These are phyloP conservation scores for Penicillium macrosclerotiorum DNA, from an alignment of 495 filamentous ascomycete species.

Conservation along the genomic window DNA sequence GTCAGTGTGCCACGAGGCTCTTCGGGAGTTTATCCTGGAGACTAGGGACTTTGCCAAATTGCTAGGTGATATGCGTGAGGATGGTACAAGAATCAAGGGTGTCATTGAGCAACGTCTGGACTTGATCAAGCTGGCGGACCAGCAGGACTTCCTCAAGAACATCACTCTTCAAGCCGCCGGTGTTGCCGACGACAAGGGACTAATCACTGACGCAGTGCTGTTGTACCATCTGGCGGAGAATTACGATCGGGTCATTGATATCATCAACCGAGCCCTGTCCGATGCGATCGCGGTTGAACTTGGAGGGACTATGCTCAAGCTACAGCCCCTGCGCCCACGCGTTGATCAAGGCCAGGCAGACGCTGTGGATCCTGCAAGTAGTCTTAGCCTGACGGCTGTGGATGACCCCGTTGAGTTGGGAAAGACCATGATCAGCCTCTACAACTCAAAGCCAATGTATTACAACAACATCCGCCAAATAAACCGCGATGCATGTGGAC, in stretches of 20 bases:
- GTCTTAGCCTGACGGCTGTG: conserved; percentile 77
- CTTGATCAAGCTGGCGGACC: conserved; percentile 74
- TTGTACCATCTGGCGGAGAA: conserved; percentile 93
- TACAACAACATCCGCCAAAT: conserved; percentile 60
- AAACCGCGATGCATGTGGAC: conserved; percentile 67
- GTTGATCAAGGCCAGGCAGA: conserved; percentile 25
- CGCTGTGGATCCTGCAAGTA: conserved; percentile 46
- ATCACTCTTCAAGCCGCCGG: conserved; percentile 88
- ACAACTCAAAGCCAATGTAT: conserved; percentile 72
- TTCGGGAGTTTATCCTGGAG: conserved; percentile 93
- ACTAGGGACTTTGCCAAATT: conserved; percentile 91
- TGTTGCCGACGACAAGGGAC: conserved; percentile 89
- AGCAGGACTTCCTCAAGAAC: conserved; percentile 77
- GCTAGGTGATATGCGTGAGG: conserved; percentile 82
- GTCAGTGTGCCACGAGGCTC: conserved; percentile 82
- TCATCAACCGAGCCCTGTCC: conserved; percentile 86
- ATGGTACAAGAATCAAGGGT: conserved; percentile 79
- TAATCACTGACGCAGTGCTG: conserved; percentile 87
- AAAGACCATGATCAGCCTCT: conserved; percentile 74
- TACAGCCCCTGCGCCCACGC: conserved; percentile 74
- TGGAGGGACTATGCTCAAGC: conserved; percentile 67
- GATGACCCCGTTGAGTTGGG: conserved; percentile 83
- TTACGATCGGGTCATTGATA: conserved; percentile 84
- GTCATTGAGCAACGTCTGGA: conserved; percentile 84
- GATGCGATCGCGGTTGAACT: conserved; percentile 81